Base-by-base conservation (phyloP, 148 eudicot genomes). In the Chenopodium formosanum region DNA sequence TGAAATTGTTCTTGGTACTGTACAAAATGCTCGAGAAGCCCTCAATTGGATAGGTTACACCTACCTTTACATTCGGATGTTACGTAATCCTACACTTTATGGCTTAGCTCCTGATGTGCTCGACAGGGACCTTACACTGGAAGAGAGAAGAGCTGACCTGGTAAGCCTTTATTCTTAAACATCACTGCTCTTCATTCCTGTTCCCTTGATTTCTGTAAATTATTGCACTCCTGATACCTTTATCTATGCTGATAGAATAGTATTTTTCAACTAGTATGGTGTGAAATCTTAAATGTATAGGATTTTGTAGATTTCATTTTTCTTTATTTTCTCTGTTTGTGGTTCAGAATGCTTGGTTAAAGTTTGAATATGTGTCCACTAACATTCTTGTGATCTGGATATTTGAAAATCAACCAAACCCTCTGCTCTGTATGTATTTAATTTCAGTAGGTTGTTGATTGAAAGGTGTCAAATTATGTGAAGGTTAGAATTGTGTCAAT, bases 11-110 rank as follows among this genome's bases (percentile, higher is more conserved):
- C 92, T 95, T 56, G 98, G 98, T 16, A 95, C 97, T 27, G 94
- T 93, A 63, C 96, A 93, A 79, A 95, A 95, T 93, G 97, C 98
- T 47, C 90, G 83, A 82, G 98, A 95, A 85, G 98, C 98, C 27
- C 89, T 89, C 84, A 87, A 87, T 78, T 95, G 98, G 98, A 89
- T 95, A 75, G 78, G 86, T 65, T 95, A 95, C 81, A 95, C 98
- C 7, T 95, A 95, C 70, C 83, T 95, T 40, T 92, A 86, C 83
- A 87, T 95, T 79, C 94, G 98, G 48, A 95, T 95, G 98, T 16
- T 92, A 7, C 91, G 92, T 56, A 92, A 92, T 85, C 91, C 88
- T 60, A 84, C 90, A 22, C 88, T 95, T 2, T 95, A 95, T 87
- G 97, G 96, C 77, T 74, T 95, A 84, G 82, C 94, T 29, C 70